Base-by-base conservation (phyloP, 208 protist species). In the Balamuthia mandrillaris region DNA sequence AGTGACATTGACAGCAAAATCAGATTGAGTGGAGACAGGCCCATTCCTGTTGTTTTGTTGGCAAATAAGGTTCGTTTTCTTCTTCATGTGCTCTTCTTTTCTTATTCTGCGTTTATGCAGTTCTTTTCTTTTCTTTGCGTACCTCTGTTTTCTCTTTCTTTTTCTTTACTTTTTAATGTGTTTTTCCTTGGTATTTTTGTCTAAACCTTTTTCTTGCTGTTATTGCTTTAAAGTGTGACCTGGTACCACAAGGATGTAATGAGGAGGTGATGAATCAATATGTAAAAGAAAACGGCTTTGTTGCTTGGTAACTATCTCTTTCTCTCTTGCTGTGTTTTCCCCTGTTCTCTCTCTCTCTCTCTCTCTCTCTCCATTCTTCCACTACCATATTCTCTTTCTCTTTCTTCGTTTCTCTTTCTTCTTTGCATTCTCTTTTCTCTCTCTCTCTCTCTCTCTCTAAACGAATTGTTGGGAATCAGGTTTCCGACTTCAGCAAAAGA, bases 401-500 rank as follows among this genome's bases (percentile, higher is more conserved):
- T n/a, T n/a, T n/a, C n/a, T n/a, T n/a, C n/a, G n/a, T n/a, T n/a
- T n/a, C n/a, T n/a, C n/a, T n/a, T n/a, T n/a, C n/a, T n/a, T n/a
- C n/a, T n/a, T n/a, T n/a, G n/a, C n/a, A n/a, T n/a, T n/a, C n/a
- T n/a, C n/a, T n/a, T n/a, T n/a, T n/a, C n/a, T n/a, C n/a, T n/a
- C n/a, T n/a, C n/a, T n/a, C n/a, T n/a, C n/a, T n/a, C n/a, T n/a
- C n/a, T n/a, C n/a, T n/a, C n/a, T n/a, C n/a, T n/a, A n/a, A n/a
- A n/a, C n/a, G n/a, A n/a, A n/a, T n/a, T n/a, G n/a, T n/a, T n/a
- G n/a, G n/a, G n/a, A n/a, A n/a, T n/a, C n/a, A n/a, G 74, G 74
- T 89, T 85, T 45, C 63, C 92, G 63, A 94, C 91, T 29, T 92
- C 89, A 29, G 91, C 91, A 18, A 94, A 94, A 68, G 89, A 92